These are phyloP conservation scores for Amphibolis antarctica DNA, from an alignment of 106 monocot genomes.

Conservation along the genomic window DNA sequence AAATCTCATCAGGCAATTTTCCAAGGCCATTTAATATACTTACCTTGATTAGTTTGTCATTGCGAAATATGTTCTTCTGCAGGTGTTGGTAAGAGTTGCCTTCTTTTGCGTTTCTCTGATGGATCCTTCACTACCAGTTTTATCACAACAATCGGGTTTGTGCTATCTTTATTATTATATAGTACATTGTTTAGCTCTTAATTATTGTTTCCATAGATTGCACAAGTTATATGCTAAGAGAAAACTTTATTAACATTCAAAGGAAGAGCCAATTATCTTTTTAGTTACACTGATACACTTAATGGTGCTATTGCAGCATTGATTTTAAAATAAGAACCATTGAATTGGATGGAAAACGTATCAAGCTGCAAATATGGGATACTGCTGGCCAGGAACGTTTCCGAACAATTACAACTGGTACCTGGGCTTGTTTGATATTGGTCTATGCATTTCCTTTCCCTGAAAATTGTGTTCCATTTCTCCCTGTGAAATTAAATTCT, in stretches of 20 bases:
- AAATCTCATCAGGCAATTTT: background rate
- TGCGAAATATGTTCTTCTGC: background rate
- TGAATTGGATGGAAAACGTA: constrained; percentile 53
- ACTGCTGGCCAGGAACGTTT: constrained; percentile 52
- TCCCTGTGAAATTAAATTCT: background rate
- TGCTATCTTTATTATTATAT: background rate
- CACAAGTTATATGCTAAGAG: no score
- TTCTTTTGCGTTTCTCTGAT: constrained; percentile 25
- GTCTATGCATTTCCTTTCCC: no score
- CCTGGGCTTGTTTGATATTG: background rate
- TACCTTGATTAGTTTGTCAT: background rate
- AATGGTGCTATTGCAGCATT: constrained; percentile 25
- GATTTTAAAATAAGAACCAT: constrained; percentile 68
- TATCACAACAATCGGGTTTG: constrained; percentile 25
- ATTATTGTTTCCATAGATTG: background rate
- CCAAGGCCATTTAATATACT: background rate
- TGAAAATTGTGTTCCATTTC: background rate
- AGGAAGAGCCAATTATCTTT: background rate
- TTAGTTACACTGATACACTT: background rate
- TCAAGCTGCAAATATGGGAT: constrained; percentile 65
- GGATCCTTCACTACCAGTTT: no score
- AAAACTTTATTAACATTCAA: no score
- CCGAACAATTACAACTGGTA: constrained; percentile 52
- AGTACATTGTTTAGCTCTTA: background rate
- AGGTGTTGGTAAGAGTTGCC: constrained; percentile 29